A percentile compares a stretch with the other conserved stretches of the same genome.
Evolutionary conservation across 2,329 filamentous ascomycete species (phyloP).

Genomic region (Neoscytalidium dimidiatum): DNA sequence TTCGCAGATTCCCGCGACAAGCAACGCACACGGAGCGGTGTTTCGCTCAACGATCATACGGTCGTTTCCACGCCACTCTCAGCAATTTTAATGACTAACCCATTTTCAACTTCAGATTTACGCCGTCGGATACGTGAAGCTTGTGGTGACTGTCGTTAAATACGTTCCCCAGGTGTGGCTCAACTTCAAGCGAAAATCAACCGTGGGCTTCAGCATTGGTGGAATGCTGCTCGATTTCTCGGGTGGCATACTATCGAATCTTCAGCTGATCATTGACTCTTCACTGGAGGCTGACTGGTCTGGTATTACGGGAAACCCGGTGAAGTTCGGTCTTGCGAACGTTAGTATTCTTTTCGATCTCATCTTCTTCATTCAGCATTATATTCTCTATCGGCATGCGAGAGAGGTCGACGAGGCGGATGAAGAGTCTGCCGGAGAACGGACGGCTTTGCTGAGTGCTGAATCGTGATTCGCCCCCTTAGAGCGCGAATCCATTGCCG

Average conservation of each 20-base stretch:
- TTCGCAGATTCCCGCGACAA: not conserved
- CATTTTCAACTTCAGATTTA: slow-evolving; percentile 51
- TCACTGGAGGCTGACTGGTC: slow-evolving; percentile 85
- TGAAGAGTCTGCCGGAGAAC: slow-evolving; percentile 22
- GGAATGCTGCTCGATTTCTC: slow-evolving; percentile 82
- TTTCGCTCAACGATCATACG: no score
- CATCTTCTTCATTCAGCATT: slow-evolving; percentile 88
- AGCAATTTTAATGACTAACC: not conserved
- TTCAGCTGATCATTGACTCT: slow-evolving; percentile 82
- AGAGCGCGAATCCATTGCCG: no score
- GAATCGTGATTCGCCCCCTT: not conserved
- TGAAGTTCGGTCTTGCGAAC: slow-evolving; percentile 85
- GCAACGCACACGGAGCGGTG: not conserved
- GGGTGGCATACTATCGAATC: slow-evolving; percentile 78
- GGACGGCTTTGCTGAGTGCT: not conserved
- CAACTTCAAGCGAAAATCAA: slow-evolving; percentile 84
- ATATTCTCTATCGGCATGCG: slow-evolving; percentile 65
- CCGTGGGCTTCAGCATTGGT: slow-evolving; percentile 81
- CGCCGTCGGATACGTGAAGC: slow-evolving; percentile 82
- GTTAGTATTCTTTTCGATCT: slow-evolving; percentile 84
- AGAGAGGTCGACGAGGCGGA: slow-evolving; percentile 31
- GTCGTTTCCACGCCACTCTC: no score
- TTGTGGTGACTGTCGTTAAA: slow-evolving; percentile 86
- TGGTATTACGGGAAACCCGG: slow-evolving; percentile 85
- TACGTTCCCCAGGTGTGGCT: slow-evolving; percentile 72